Conservation (phyloP, 1,284 basidiomycete genomes). For the Coriolopsis trogii region DNA sequence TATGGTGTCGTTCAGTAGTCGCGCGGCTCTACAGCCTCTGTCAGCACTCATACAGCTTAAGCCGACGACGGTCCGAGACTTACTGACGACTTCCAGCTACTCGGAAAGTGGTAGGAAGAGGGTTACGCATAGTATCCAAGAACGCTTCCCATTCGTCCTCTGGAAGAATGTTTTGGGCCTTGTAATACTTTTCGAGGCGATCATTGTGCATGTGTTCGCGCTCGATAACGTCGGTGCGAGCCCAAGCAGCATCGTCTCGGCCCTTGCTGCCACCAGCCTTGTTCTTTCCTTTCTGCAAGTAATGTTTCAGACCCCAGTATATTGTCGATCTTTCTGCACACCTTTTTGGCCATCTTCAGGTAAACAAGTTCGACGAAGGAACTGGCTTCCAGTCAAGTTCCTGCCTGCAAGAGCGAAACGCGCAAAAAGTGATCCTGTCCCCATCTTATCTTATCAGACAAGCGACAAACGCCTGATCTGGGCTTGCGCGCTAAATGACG, state of each 20-base stretch:
- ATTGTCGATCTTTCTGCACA: background rate
- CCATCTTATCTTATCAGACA: no score
- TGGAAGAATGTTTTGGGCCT: conserved; percentile 69
- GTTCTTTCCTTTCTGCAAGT: conserved; percentile 17
- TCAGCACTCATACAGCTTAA: background rate
- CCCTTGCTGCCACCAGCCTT: conserved; percentile 9
- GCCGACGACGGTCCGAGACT: conserved; percentile 35
- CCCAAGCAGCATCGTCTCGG: conserved; percentile 22
- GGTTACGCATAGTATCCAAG: conserved; percentile 66
- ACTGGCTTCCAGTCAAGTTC: no score
- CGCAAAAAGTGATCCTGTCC: no score
- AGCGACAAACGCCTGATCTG: no score
- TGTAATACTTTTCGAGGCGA: conserved; percentile 79
- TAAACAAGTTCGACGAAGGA: no score
- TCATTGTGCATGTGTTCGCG: conserved; percentile 72
- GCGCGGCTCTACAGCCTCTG: conserved; percentile 58
- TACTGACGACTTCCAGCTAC: conserved; percentile 89
- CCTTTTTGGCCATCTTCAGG: conserved; percentile 17
- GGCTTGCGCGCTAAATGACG: no score
- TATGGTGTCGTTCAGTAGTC: conserved; percentile 74
- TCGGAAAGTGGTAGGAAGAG: conserved; percentile 93
- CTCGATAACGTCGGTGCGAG: conserved; percentile 43
- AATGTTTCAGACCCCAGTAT: background rate
- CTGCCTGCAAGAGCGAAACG: no score
- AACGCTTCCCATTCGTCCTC: conserved; percentile 83